Conservation (phyloP, 78 protist species). For the Ministeria vibrans region DNA sequence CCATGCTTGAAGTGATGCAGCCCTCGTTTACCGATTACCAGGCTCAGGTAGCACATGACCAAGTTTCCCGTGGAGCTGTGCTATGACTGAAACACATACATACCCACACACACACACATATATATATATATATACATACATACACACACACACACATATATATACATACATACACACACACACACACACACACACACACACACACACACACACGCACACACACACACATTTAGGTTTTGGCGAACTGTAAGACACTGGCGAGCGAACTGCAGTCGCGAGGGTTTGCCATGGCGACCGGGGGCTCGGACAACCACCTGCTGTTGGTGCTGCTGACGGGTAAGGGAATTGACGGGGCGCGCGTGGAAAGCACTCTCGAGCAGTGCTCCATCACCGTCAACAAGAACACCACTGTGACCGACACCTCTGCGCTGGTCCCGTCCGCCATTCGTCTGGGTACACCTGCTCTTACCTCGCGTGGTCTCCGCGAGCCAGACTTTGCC, state of each 20-base stretch:
- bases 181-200: background rate
- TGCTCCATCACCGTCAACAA: slow-evolving; percentile 91
- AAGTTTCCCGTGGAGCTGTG: background rate
- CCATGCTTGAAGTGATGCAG: slow-evolving; percentile 75
- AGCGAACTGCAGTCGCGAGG: slow-evolving; percentile 48
- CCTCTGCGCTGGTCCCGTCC: slow-evolving; percentile 84
- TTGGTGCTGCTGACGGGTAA: too few species aligned
- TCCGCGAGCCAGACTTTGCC: slow-evolving; percentile 70
- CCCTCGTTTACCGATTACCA: slow-evolving; percentile 69
- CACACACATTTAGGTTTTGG: background rate
- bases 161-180: background rate
- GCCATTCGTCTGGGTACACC: slow-evolving; percentile 95
- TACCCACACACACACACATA: background rate
- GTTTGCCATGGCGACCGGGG: slow-evolving; percentile 83
- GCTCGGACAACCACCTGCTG: slow-evolving; percentile 98
- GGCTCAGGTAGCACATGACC: background rate
- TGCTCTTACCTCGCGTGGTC: slow-evolving; percentile 93
- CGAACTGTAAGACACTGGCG: background rate
- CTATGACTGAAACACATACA: background rate
- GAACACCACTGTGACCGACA: slow-evolving; percentile 94
- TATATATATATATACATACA: background rate
- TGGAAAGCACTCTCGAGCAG: slow-evolving; percentile 83
- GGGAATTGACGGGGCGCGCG: slow-evolving; percentile 85
- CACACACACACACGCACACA: background rate
- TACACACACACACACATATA: background rate